These are phyloP conservation scores for Ramaria sp. DNA, from an alignment of 768 basidiomycete genomes.

Conservation along the genomic window DNA sequence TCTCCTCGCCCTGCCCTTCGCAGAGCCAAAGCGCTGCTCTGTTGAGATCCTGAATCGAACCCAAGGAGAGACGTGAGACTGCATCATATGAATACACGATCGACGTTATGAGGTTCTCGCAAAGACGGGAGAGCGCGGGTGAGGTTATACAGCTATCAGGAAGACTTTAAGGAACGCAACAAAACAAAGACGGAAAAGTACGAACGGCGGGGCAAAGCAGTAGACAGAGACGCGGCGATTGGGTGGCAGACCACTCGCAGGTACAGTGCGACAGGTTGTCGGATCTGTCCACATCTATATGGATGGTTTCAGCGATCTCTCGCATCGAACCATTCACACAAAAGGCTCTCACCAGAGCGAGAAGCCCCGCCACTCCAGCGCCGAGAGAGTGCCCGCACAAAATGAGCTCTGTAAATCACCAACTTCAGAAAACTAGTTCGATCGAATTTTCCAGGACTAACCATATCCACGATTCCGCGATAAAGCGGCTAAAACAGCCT, in stretches of 20 bases:
- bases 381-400: conserved; percentile 80
- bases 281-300: conserved; percentile 79
- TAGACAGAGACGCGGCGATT: conserved; percentile 61
- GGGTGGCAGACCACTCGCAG: conserved; percentile 56
- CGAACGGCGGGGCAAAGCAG: conserved; percentile 72
- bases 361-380: conserved; percentile 66
- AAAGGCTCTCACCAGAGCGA: conserved; percentile 50
- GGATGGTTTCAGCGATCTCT: neutral
- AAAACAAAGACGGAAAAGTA: conserved; percentile 11
- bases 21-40: conserved; percentile 75
- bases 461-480: conserved; percentile 61
- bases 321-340: neutral
- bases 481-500: conserved; percentile 62
- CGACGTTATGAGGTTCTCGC: conserved; percentile 56
- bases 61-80: conserved; percentile 67
- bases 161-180: neutral
- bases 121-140: conserved; percentile 44
- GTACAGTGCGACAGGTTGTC: conserved; percentile 48
- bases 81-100: conserved; percentile 79
- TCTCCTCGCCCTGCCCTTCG: conserved; percentile 43
- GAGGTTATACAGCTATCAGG: conserved; percentile 47
- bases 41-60: conserved; percentile 64
- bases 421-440: too few relatives aligned
- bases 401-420: conserved; percentile 40
- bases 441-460: conserved; percentile 16